Base-by-base conservation (phyloP, 352 stramenopile genomes). In the Pythium coloratum region DNA sequence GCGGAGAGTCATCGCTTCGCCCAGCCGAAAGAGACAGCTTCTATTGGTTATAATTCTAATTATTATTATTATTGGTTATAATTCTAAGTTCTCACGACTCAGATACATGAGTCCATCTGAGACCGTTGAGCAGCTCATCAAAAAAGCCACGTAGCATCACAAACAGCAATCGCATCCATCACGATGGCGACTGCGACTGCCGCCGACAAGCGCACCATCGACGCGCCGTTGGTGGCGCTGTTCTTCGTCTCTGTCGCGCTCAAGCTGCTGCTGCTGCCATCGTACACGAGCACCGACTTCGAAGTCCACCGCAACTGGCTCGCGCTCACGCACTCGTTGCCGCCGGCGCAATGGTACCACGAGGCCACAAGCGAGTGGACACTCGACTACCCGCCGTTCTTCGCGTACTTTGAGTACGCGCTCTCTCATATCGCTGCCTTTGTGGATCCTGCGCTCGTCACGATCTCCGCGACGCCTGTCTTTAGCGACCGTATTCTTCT, bases 241-340 rank as follows among this genome's bases (percentile, higher is more conserved):
- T 79, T 87, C 44, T 24, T 74, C 44, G 69, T 76, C 36, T 89
- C 81, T 18, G 71, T 88, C n/a, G 69, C 53, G 42, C 51, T 97
- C 32, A 98, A 97, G 79, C 62, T 96, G 51, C 75, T 99, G 36
- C 82, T 99, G 20, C 74, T 97, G 20, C 89, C 88, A 1, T 95
- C 92, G 7, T 99, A 99, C 81, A 84, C 80, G 40, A 98, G 91
- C 57, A 99, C 97, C 9, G 97, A 99, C 80, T 98, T 99, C 78
- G 94, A 99, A 75, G 97, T 99, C 10, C 97, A 99, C 78, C 92
- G 97, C 30, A 99, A 99, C 75, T 99, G 97, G 97, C 85, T 99
- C 44, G 96, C 95, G 32, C 89, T 99, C 64, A 99, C 97, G 13
- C 70, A 91, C 59, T 82, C 92, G 64, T 74, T 98, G 50, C 93